Evolutionary conservation across 306 rosid genomes (phyloP).

Genomic region (Calophaca sinica): DNA sequence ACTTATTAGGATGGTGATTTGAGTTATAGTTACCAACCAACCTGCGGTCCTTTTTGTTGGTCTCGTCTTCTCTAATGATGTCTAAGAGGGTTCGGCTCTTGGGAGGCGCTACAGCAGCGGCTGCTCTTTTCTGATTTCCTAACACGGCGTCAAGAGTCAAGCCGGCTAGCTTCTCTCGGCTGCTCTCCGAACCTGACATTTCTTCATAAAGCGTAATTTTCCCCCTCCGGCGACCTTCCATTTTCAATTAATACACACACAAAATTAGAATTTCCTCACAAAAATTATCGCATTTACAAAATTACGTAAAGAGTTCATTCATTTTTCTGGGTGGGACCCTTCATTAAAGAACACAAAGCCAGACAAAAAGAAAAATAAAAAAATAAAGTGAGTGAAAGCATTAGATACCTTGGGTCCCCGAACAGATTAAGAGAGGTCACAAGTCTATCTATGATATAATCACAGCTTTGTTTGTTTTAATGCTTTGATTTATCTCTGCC

Average conservation of each 20-base stretch:
- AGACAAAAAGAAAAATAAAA: background rate
- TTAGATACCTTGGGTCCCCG: conserved; percentile 52
- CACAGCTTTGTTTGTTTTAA: conserved; percentile 12
- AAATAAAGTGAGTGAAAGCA: background rate
- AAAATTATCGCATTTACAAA: too few relatives aligned
- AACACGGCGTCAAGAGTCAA: conserved; percentile 70
- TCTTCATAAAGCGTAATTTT: conserved; percentile 61
- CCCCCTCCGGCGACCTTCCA: conserved; percentile 69
- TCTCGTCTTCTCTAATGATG: conserved; percentile 61
- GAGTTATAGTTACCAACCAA: conserved; percentile 3
- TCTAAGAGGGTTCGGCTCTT: conserved; percentile 67
- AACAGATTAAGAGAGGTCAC: conserved; percentile 17
- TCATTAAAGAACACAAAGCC: background rate
- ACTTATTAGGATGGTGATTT: too few relatives aligned
- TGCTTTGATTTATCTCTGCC: conserved; percentile 11
- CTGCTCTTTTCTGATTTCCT: conserved; percentile 44
- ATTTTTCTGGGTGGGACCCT: background rate
- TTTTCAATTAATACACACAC: background rate
- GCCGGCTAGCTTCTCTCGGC: conserved; percentile 54
- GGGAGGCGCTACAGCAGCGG: background rate
- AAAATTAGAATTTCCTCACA: too few relatives aligned
- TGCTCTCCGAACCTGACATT: conserved; percentile 69
- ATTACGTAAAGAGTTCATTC: too few relatives aligned
- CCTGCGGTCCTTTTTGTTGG: conserved; percentile 57
- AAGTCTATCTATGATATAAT: background rate